These are phyloP conservation scores for Fusarium sp. DNA, from an alignment of 2,329 filamentous ascomycete genomes.

Conservation along the genomic window DNA sequence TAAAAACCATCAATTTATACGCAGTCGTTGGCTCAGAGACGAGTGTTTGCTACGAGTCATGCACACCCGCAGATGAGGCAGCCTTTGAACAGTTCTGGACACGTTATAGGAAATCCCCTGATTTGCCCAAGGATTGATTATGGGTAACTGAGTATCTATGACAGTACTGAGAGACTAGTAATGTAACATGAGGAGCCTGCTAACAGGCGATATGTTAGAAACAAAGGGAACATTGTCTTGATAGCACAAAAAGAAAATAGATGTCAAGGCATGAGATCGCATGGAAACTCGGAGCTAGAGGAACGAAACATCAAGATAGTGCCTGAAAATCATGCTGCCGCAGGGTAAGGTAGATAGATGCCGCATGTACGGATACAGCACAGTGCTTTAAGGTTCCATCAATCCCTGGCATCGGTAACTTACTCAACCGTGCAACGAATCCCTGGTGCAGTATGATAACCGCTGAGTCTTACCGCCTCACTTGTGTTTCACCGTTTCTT, in stretches of 20 bases:
- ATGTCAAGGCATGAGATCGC: background rate
- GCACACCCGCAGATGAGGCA: background rate
- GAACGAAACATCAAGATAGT: background rate
- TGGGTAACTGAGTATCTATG: background rate
- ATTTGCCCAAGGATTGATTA: background rate
- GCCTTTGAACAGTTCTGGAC: background rate
- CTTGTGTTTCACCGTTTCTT: conserved; percentile 30
- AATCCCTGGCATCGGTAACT: background rate
- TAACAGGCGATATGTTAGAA: background rate
- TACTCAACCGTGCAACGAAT: conserved; percentile 5
- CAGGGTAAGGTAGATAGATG: background rate
- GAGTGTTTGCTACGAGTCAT: background rate
- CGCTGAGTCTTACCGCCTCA: conserved; percentile 13
- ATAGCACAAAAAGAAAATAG: background rate
- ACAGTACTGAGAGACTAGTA: background rate
- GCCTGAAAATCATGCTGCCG: background rate
- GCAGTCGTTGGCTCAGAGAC: background rate
- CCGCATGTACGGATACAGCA: background rate
- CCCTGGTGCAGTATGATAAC: conserved; percentile 1
- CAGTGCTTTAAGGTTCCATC: background rate
- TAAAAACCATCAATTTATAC: background rate
- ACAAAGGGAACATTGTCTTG: background rate
- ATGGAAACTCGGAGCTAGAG: background rate
- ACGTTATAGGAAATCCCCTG: background rate
- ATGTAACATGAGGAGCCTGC: background rate